Evolutionary conservation across 2,329 filamentous ascomycete species (phyloP).

Genomic region (Phialophora expanda): DNA sequence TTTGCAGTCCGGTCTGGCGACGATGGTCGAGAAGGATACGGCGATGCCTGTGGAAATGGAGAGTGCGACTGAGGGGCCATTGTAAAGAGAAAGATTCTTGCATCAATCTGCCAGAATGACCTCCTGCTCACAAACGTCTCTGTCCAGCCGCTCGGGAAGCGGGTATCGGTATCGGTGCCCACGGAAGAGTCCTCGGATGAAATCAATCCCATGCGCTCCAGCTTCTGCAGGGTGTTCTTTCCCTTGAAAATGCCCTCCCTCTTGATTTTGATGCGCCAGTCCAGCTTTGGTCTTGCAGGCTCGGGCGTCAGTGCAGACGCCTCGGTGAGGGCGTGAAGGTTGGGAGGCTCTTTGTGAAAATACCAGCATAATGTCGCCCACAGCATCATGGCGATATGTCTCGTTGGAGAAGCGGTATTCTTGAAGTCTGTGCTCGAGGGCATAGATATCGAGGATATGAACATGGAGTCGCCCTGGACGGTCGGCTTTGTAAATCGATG

Average conservation of each 20-base stretch:
- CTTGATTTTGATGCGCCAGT: constrained; percentile 85
- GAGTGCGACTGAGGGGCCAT: constrained; percentile 64
- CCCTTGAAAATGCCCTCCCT: constrained; percentile 87
- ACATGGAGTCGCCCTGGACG: constrained; percentile 77
- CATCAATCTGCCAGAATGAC: constrained; percentile 91
- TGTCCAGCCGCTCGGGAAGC: constrained; percentile 70
- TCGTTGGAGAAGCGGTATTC: constrained; percentile 76
- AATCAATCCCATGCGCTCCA: constrained; percentile 91
- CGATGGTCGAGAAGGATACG: constrained; percentile 56
- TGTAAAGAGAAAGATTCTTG: constrained; percentile 85
- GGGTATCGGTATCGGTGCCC: constrained; percentile 67
- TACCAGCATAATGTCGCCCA: constrained; percentile 97
- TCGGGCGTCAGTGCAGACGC: constrained; percentile 69
- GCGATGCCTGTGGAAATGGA: constrained; percentile 57
- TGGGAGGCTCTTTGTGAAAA: constrained; percentile 83
- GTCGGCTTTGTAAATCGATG: constrained; percentile 77
- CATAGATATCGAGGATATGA: constrained; percentile 89
- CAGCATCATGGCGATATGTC: constrained; percentile 95
- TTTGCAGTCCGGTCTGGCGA: constrained; percentile 51
- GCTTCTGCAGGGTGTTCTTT: constrained; percentile 81
- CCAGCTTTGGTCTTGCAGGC: constrained; percentile 74
- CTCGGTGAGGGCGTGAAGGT: constrained; percentile 65
- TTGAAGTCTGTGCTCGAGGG: constrained; percentile 81
- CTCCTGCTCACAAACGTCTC: constrained; percentile 80
- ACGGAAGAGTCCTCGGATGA: constrained; percentile 76